Percentiles rank a stretch among this genome's conserved stretches.
Conservation (phyloP, 805 yeast species). For the Candida sphagnicola region DNA sequence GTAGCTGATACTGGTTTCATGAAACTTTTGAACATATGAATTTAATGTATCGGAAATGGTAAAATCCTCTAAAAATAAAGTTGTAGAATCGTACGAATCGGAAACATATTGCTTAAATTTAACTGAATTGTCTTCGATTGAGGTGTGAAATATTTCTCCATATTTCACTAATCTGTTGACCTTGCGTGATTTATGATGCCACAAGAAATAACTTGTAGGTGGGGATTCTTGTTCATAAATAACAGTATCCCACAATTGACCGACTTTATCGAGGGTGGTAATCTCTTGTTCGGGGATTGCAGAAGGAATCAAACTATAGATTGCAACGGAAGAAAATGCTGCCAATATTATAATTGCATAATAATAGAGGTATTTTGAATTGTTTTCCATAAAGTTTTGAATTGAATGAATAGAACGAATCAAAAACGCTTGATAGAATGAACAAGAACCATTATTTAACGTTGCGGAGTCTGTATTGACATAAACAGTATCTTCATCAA, state of each 20-base stretch:
- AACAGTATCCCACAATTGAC: constrained; percentile 8
- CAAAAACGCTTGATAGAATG: background rate
- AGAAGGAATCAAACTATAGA: background rate
- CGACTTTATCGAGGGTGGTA: constrained; percentile 3
- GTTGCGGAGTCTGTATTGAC: background rate
- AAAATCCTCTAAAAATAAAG: background rate
- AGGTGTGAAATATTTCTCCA: background rate
- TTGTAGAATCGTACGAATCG: background rate
- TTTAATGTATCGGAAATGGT: background rate
- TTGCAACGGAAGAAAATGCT: background rate
- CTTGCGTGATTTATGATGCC: constrained; percentile 2
- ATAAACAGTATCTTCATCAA: constrained; percentile 4
- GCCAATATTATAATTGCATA: constrained; percentile 4
- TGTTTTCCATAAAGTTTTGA: constrained; percentile 10
- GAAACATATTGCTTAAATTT: background rate
- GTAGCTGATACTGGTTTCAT: background rate
- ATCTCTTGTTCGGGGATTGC: too few relatives aligned
- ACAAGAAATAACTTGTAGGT: background rate
- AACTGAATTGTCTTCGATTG: background rate
- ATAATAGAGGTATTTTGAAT: constrained; percentile 16
- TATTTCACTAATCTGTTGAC: constrained; percentile 1
- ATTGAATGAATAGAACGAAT: constrained; percentile 2
- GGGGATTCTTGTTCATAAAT: constrained; percentile 8
- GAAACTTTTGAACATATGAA: background rate
- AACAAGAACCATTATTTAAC: background rate